These are phyloP conservation scores for Periglandula ipomoeae DNA, from an alignment of 2,329 filamentous ascomycete species.

Conservation along the genomic window DNA sequence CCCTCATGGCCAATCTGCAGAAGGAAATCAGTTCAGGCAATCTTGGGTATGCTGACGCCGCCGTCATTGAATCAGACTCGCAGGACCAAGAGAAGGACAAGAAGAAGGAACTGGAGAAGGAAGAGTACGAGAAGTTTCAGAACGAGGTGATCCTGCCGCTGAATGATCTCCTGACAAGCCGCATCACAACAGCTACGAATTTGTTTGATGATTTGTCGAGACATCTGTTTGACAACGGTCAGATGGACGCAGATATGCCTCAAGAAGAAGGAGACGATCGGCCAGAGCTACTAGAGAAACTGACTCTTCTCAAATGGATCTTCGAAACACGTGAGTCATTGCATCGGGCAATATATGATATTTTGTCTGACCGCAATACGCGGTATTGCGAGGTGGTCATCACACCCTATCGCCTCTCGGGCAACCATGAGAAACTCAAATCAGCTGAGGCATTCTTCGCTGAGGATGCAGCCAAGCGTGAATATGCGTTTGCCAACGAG, in stretches of 20 bases:
- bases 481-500: slow-evolving; percentile 61
- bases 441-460: slow-evolving; percentile 76
- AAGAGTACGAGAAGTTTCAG: slow-evolving; percentile 79
- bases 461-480: slow-evolving; percentile 65
- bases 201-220: slow-evolving; percentile 70
- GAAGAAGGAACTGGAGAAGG: slow-evolving; percentile 64
- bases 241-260: slow-evolving; percentile 65
- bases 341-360: slow-evolving; percentile 75
- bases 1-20: slow-evolving; percentile 67
- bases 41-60: slow-evolving; percentile 76
- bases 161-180: slow-evolving; percentile 67
- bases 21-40: slow-evolving; percentile 68
- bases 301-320: slow-evolving; percentile 93
- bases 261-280: slow-evolving; percentile 94
- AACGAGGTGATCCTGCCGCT: slow-evolving; percentile 73
- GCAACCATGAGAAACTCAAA: slow-evolving; percentile 69
- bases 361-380: slow-evolving; percentile 76
- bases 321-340: slow-evolving; percentile 88
- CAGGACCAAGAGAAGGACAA: slow-evolving; percentile 59
- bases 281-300: slow-evolving; percentile 86
- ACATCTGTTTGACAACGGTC: slow-evolving; percentile 58
- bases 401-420: slow-evolving; percentile 66
- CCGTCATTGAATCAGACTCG: slow-evolving; percentile 68
- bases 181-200: slow-evolving; percentile 63
- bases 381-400: slow-evolving; percentile 79